These are phyloP conservation scores for Pichia paraexigua DNA, from an alignment of 805 yeast genomes.

Conservation along the genomic window DNA sequence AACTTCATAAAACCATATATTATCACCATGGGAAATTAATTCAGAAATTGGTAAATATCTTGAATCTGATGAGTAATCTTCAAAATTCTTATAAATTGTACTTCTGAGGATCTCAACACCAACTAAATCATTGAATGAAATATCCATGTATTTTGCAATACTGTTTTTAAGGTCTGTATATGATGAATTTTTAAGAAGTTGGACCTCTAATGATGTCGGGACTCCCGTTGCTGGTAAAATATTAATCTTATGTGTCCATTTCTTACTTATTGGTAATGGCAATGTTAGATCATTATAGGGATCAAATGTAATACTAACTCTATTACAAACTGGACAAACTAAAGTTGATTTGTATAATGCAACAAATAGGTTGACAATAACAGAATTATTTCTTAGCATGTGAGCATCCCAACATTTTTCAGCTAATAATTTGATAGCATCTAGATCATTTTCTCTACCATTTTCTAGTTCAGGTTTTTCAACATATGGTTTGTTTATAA, in stretches of 20 bases:
- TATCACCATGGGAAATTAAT: slow-evolving; percentile 54
- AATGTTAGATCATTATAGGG: slow-evolving; percentile 87
- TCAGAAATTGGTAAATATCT: slow-evolving; percentile 63
- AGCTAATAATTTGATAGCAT: slow-evolving; percentile 57
- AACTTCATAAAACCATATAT: slow-evolving; percentile 50
- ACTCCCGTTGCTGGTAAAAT: slow-evolving; percentile 52
- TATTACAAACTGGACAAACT: slow-evolving; percentile 76
- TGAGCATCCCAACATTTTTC: slow-evolving; percentile 74
- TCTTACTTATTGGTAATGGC: slow-evolving; percentile 72
- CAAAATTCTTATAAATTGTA: slow-evolving; percentile 64
- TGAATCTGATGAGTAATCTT: slow-evolving; percentile 41
- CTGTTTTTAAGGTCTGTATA: slow-evolving; percentile 56
- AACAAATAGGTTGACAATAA: slow-evolving; percentile 77
- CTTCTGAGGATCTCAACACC: slow-evolving; percentile 59
- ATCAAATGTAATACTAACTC: slow-evolving; percentile 82
- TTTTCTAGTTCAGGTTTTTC: slow-evolving; percentile 79
- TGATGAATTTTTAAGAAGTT: slow-evolving; percentile 56
- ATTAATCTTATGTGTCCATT: slow-evolving; percentile 61
- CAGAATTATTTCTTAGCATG: slow-evolving; percentile 72
- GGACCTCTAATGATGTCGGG: slow-evolving; percentile 56
- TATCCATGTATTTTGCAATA: slow-evolving; percentile 40
- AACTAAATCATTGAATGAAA: slow-evolving; percentile 32
- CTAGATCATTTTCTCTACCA: slow-evolving; percentile 45
- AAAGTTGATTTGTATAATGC: slow-evolving; percentile 88
- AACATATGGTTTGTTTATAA: slow-evolving; percentile 72